phyloP scores from a whole-genome alignment of 306 rosid genomes.

The Cyclanthera cordifolia region DNA sequence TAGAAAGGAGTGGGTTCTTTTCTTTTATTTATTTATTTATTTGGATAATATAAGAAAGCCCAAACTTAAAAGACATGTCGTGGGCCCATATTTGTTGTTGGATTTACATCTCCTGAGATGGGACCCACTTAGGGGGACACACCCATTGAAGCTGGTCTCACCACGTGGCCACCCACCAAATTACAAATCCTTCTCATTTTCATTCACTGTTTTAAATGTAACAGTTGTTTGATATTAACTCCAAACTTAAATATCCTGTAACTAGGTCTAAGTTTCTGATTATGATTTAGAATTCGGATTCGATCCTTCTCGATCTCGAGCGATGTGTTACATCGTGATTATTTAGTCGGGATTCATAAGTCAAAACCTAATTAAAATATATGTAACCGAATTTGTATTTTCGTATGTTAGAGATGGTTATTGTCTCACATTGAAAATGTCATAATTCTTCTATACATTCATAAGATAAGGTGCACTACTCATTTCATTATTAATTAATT shows the following conservation, averaged over 20 bases:
- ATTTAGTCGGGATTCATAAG: no score
- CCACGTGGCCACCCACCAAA: slow-evolving; percentile 55
- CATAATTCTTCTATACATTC: no score
- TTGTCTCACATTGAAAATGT: no score
- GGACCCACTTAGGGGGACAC: slow-evolving; percentile 39
- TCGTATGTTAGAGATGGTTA: no score
- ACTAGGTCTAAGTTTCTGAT: no score
- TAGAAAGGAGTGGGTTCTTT: background rate
- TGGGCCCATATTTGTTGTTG: slow-evolving; percentile 35
- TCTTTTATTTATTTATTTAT: background rate
- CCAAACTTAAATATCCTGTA: slow-evolving; percentile 6
- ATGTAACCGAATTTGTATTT: no score
- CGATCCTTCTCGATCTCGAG: no score
- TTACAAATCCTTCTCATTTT: slow-evolving; percentile 14
- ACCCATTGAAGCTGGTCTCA: slow-evolving; percentile 33
- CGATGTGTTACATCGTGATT: no score
- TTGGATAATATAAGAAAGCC: background rate
- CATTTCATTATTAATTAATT: no score
- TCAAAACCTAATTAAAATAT: no score
- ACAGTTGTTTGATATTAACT: slow-evolving; percentile 3
- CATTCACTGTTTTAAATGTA: slow-evolving; percentile 13
- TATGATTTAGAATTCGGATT: no score
- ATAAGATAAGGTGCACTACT: no score
- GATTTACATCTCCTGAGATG: slow-evolving; percentile 38
- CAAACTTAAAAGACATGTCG: background rate